phyloP scores from a whole-genome alignment of 257 asterid species.

The Solanum neorickii region DNA sequence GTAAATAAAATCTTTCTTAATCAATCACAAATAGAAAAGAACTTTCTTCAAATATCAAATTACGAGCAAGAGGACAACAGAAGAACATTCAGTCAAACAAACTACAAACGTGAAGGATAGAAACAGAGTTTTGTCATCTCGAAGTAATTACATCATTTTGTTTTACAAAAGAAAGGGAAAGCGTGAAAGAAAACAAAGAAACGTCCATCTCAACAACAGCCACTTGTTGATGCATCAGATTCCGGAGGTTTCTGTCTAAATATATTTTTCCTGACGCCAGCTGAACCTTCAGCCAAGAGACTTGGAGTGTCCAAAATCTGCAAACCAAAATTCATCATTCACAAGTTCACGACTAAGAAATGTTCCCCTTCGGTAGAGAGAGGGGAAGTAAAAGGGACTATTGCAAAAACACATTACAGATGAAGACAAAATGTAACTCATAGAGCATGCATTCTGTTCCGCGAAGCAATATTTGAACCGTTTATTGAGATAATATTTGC shows the following conservation, averaged over 20 bases:
- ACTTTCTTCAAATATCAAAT: neutral
- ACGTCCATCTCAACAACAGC: conserved; percentile 59
- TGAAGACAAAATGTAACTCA: neutral
- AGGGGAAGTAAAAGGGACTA: neutral
- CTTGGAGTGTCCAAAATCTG: conserved; percentile 93
- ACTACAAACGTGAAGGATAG: neutral
- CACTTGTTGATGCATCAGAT: conserved; percentile 52
- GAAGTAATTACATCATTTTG: neutral
- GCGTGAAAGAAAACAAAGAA: neutral
- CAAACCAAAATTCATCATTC: neutral
- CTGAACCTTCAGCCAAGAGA: conserved; percentile 75
- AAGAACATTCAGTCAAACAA: neutral
- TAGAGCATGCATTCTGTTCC: neutral
- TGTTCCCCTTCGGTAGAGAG: neutral
- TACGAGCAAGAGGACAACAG: neutral
- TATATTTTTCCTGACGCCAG: conserved; percentile 70
- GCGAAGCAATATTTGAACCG: neutral
- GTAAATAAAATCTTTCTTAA: neutral
- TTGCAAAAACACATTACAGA: neutral
- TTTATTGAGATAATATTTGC: neutral
- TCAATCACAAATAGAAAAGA: neutral
- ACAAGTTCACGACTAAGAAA: neutral
- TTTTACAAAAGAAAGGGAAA: neutral
- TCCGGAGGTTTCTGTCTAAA: conserved; percentile 87
- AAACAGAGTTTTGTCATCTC: neutral